These are phyloP conservation scores for Cordyceps fumosorosea DNA, from an alignment of 2,329 filamentous ascomycete genomes.

Conservation along the genomic window DNA sequence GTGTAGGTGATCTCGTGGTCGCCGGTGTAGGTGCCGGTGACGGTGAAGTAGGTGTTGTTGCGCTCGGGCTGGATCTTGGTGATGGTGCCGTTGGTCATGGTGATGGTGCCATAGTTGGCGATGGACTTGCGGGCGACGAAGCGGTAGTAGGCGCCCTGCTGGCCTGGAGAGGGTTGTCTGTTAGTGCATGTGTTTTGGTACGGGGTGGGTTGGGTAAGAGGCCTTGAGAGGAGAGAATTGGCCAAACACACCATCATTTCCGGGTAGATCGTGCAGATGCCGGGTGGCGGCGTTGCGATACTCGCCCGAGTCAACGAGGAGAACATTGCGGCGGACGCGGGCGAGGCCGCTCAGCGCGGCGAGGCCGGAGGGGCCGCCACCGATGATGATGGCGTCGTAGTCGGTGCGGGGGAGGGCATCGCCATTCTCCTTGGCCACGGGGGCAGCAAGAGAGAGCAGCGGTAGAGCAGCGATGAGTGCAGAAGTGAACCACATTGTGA, in stretches of 20 bases:
- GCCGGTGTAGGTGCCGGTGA: slow-evolving; percentile 16
- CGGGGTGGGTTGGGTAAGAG: background rate
- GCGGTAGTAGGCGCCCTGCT: slow-evolving; percentile 48
- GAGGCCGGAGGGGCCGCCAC: slow-evolving; percentile 51
- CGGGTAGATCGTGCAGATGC: slow-evolving; percentile 56
- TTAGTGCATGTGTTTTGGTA: background rate
- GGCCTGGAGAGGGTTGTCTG: slow-evolving; percentile 32
- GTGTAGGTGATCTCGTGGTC: slow-evolving; percentile 27
- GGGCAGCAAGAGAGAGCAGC: slow-evolving; percentile 15
- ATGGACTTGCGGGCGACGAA: slow-evolving; percentile 47
- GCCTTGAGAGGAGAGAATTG: background rate
- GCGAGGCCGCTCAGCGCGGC: slow-evolving; percentile 50
- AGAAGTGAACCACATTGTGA: slow-evolving; percentile 4
- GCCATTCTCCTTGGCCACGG: slow-evolving; percentile 6
- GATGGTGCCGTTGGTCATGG: slow-evolving; percentile 47
- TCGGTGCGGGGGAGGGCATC: slow-evolving; percentile 14
- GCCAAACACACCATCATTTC: slow-evolving; percentile 44
- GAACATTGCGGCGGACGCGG: slow-evolving; percentile 46
- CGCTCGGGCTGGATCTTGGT: slow-evolving; percentile 32
- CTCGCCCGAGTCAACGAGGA: slow-evolving; percentile 51
- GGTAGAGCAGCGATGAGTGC: slow-evolving; percentile 15
- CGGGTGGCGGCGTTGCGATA: slow-evolving; percentile 52
- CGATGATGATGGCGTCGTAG: slow-evolving; percentile 52
- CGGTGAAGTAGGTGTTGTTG: slow-evolving; percentile 29
- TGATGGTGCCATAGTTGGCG: slow-evolving; percentile 41